Conservation (phyloP, 805 yeast genomes). For the Metschnikowia koreensis region DNA sequence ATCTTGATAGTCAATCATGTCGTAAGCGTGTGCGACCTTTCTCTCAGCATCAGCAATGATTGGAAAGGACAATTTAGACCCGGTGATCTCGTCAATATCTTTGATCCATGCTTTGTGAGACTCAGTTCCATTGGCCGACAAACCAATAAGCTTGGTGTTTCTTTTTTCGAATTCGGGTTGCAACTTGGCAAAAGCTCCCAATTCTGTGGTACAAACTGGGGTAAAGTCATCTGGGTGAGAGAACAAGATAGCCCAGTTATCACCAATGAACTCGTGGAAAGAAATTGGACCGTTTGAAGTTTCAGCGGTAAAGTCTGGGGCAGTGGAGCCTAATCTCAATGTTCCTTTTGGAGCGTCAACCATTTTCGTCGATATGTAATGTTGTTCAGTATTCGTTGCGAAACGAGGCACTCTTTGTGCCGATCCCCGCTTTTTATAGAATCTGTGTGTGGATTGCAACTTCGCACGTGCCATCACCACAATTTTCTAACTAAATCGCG, state of each 20-base stretch:
- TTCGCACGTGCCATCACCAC: constrained; percentile 22
- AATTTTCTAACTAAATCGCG: constrained; percentile 1
- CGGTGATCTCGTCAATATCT: constrained; percentile 85
- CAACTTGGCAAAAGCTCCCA: constrained; percentile 88
- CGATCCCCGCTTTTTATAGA: background rate
- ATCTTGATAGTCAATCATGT: constrained; percentile 85
- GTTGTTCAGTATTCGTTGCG: background rate
- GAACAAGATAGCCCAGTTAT: constrained; percentile 84
- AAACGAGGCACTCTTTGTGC: background rate
- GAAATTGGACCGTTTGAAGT: constrained; percentile 80
- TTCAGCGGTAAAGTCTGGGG: constrained; percentile 84
- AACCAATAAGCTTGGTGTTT: constrained; percentile 83
- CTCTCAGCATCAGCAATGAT: constrained; percentile 85
- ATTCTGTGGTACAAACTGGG: constrained; percentile 94
- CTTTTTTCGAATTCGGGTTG: constrained; percentile 86
- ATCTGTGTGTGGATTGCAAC: constrained; percentile 15
- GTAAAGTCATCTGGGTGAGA: constrained; percentile 97
- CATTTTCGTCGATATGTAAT: constrained; percentile 5
- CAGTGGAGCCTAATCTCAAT: constrained; percentile 73
- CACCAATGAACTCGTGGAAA: constrained; percentile 84
- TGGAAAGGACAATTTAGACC: constrained; percentile 79
- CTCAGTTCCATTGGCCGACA: constrained; percentile 81
- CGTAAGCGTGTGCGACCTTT: constrained; percentile 80
- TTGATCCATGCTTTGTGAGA: constrained; percentile 83
- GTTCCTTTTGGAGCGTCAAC: constrained; percentile 21